Percentiles rank a stretch among this genome's conserved stretches.
Conservation (phyloP, 83 land plant genomes). For the Picea engelmannii region DNA sequence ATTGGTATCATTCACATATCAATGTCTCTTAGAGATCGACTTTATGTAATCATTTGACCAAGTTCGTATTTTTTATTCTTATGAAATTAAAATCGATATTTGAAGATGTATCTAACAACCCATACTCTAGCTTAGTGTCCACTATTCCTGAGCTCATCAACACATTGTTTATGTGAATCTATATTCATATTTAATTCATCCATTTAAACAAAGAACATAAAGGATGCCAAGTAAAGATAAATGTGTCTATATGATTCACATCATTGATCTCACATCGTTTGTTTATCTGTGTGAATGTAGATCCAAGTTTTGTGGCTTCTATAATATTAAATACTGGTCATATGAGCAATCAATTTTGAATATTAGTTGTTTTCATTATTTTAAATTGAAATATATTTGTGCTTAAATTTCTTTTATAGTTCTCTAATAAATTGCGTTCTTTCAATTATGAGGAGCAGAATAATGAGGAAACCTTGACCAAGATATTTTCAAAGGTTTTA, state of each 20-base stretch:
- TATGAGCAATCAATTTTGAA: background rate
- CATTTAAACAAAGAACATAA: background rate
- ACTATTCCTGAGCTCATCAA: background rate
- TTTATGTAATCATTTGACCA: conserved; percentile 3
- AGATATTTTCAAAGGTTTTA: background rate
- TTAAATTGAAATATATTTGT: background rate
- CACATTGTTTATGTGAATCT: background rate
- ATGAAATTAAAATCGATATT: background rate
- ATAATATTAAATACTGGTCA: background rate
- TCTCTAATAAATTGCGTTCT: background rate
- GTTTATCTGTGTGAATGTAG: background rate
- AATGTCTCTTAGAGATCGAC: background rate
- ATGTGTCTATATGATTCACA: background rate
- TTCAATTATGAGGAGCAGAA: background rate
- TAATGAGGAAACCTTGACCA: background rate
- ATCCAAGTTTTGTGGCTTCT: conserved; percentile 11
- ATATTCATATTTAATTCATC: background rate
- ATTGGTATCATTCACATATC: conserved; percentile 1
- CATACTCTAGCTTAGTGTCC: conserved; percentile 1
- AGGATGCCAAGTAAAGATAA: background rate
- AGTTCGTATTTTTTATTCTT: background rate
- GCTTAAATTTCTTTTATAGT: background rate
- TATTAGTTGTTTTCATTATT: background rate
- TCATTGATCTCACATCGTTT: background rate
- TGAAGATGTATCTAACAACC: background rate